Conservation (phyloP, 108 stramenopile species). For the Stephanodiscus triporus region DNA sequence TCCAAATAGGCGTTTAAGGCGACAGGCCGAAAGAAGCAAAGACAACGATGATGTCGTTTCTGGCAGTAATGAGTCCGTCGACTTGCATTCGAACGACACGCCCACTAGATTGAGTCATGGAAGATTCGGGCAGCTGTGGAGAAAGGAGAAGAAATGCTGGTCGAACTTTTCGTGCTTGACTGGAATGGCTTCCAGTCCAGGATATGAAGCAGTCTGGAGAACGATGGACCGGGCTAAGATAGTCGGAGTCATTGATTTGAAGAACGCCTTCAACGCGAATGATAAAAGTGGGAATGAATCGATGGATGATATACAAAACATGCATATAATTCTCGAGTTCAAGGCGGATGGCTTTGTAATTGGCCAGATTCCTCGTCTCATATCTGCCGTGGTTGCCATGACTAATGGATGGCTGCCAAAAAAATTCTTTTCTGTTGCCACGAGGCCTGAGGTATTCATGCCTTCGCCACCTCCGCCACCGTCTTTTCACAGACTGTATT, state of each 20-base stretch:
- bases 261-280: background rate
- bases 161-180: conserved; percentile 70
- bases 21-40: conserved; percentile 8
- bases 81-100: conserved; percentile 9
- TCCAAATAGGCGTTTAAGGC: conserved; percentile 32
- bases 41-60: conserved; percentile 1
- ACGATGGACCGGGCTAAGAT: conserved; percentile 65
- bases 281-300: background rate
- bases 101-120: conserved; percentile 49
- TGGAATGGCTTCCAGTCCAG: conserved; percentile 66
- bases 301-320: conserved; percentile 12
- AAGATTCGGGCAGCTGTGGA: conserved; percentile 67
- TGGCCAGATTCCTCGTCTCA: conserved; percentile 61
- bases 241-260: conserved; percentile 48
- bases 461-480: conserved; percentile 58
- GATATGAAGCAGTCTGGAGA: conserved; percentile 73
- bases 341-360: conserved; percentile 65
- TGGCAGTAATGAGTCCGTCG: conserved; percentile 16
- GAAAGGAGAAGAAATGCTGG: conserved; percentile 62
- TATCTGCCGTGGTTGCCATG: conserved; percentile 60
- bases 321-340: conserved; percentile 61
- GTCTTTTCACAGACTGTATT: conserved; percentile 31
- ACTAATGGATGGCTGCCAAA: conserved; percentile 67
- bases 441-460: conserved; percentile 41
- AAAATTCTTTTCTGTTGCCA: conserved; percentile 56